These are phyloP conservation scores for Stachybotrys chlorohalonatus DNA, from an alignment of 2,329 filamentous ascomycete species.

Conservation along the genomic window DNA sequence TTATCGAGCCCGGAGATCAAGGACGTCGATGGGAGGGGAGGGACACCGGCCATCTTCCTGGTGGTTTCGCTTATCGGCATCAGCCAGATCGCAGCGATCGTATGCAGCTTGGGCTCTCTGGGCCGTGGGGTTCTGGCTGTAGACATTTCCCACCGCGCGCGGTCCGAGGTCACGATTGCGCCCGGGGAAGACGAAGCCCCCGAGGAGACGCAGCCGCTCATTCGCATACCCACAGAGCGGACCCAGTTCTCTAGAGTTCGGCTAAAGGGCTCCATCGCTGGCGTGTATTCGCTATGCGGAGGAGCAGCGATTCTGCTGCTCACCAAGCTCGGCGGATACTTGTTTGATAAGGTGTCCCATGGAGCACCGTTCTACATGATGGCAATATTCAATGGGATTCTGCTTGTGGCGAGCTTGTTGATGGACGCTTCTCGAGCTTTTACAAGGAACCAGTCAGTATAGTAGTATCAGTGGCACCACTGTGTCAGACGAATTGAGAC, in stretches of 20 bases:
- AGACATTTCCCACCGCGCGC: slow-evolving; percentile 24
- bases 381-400: slow-evolving; percentile 71
- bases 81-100: slow-evolving; percentile 92
- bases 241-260: slow-evolving; percentile 38
- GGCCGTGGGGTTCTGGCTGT: slow-evolving; percentile 65
- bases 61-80: slow-evolving; percentile 76
- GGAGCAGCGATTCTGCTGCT: slow-evolving; percentile 83
- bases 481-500: no score
- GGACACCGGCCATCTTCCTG: slow-evolving; percentile 60
- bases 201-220: slow-evolving; percentile 30
- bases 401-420: slow-evolving; percentile 49
- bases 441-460: slow-evolving; percentile 2
- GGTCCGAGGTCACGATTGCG: slow-evolving; percentile 16
- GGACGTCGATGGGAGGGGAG: slow-evolving; percentile 54
- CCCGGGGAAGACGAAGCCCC: slow-evolving; percentile 29
- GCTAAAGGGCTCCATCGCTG: slow-evolving; percentile 89
- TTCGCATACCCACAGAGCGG: slow-evolving; percentile 20
- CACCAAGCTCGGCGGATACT: slow-evolving; percentile 78
- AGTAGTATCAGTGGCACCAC: not conserved
- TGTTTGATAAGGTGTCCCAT: slow-evolving; percentile 69
- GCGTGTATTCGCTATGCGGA: slow-evolving; percentile 85
- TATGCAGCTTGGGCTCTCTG: slow-evolving; percentile 85
- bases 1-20: slow-evolving; percentile 68
- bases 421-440: slow-evolving; percentile 38
- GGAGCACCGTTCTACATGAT: slow-evolving; percentile 92